These are phyloP conservation scores for Clonostachys rhizophaga DNA, from an alignment of 2,329 filamentous ascomycete species.

Conservation along the genomic window DNA sequence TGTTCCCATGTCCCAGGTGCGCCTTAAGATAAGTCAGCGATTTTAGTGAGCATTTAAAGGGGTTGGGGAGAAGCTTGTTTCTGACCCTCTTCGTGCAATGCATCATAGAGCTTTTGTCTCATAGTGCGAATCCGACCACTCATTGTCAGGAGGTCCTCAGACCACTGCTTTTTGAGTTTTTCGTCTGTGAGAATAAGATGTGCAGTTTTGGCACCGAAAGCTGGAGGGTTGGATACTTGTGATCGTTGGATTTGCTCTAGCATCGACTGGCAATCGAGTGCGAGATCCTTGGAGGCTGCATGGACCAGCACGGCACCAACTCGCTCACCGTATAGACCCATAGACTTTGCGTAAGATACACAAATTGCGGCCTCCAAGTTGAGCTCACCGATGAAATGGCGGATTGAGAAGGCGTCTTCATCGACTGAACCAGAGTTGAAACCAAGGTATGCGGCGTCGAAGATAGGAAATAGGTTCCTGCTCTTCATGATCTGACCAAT, in stretches of 20 bases:
- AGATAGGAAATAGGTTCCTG: slow-evolving; percentile 21
- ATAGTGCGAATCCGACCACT: slow-evolving; percentile 24
- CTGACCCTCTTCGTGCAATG: slow-evolving; percentile 10
- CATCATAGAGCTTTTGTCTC: slow-evolving; percentile 22
- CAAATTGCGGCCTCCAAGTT: slow-evolving; percentile 47
- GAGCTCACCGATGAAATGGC: slow-evolving; percentile 22
- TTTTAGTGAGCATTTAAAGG: no score
- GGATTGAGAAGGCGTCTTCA: slow-evolving; percentile 24
- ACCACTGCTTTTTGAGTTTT: slow-evolving; percentile 22
- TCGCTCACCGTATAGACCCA: slow-evolving; percentile 36
- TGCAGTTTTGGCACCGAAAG: slow-evolving; percentile 26
- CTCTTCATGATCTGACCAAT: slow-evolving; percentile 21
- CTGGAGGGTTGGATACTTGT: slow-evolving; percentile 26
- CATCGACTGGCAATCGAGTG: slow-evolving; percentile 14
- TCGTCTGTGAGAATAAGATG: slow-evolving; percentile 20
- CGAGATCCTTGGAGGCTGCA: slow-evolving; percentile 1
- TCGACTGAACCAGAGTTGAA: slow-evolving; percentile 24
- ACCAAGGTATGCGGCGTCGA: slow-evolving; percentile 31
- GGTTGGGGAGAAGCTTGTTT: no score
- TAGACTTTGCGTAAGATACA: slow-evolving; percentile 59
- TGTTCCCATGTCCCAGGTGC: slow-evolving; percentile 30
- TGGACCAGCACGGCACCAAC: slow-evolving; percentile 19
- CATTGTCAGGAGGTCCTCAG: slow-evolving; percentile 26
- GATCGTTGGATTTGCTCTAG: slow-evolving; percentile 23
- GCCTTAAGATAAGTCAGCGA: neutral